Conservation (phyloP, 1,284 basidiomycete genomes). For the Hortiboletus rubellus region DNA sequence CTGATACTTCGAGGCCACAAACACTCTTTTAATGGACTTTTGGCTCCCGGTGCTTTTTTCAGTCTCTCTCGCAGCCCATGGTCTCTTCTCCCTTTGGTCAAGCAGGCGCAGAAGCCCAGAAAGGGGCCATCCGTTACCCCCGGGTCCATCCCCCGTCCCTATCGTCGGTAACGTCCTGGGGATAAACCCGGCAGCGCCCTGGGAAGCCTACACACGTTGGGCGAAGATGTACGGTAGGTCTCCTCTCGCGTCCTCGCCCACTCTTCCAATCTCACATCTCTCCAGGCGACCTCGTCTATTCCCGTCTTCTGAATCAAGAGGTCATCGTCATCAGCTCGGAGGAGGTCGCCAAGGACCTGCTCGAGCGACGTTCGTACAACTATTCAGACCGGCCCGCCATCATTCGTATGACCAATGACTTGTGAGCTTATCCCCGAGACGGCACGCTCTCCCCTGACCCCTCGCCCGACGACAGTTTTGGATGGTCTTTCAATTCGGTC, state of each 20-base stretch:
- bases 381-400: conserved; percentile 32
- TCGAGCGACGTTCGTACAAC: conserved; percentile 32
- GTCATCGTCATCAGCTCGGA: conserved; percentile 32
- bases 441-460: background rate
- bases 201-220: conserved; percentile 32
- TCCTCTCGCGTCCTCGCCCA: background rate
- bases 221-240: conserved; percentile 22
- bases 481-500: conserved; percentile 34
- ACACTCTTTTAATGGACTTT: conserved; percentile 10
- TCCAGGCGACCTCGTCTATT: conserved; percentile 29
- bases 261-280: background rate
- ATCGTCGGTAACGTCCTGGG: conserved; percentile 29
- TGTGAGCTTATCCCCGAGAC: conserved; percentile 14
- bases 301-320: conserved; percentile 31
- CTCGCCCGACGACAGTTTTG: conserved; percentile 18
- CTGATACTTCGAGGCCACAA: background rate
- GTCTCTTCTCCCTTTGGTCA: conserved; percentile 14
- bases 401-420: conserved; percentile 31
- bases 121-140: conserved; percentile 21
- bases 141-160: conserved; percentile 30
- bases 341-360: conserved; percentile 28
- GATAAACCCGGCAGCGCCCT: conserved; percentile 22
- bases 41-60: conserved; percentile 14
- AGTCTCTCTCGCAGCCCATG: conserved; percentile 3
- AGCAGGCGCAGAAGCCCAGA: background rate